phyloP scores from a whole-genome alignment of 2,329 filamentous ascomycete genomes.

The Zymoseptoria ardabiliae region DNA sequence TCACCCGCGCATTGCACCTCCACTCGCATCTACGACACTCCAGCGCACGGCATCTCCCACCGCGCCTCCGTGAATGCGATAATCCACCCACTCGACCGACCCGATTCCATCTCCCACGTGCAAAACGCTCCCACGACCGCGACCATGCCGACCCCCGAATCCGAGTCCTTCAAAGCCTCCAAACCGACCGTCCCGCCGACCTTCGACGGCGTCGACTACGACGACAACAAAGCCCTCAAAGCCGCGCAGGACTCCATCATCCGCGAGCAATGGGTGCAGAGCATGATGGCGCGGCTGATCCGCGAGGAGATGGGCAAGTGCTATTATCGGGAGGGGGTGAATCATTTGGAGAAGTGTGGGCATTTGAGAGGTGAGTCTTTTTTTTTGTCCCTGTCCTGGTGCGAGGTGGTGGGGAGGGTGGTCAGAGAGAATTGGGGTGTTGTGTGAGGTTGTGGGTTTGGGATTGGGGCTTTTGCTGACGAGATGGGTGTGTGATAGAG shows the following conservation, averaged over 20 bases:
- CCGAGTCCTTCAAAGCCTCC: constrained; percentile 70
- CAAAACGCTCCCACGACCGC: background rate
- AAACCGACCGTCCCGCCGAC: constrained; percentile 76
- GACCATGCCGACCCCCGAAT: constrained; percentile 74
- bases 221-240: constrained; percentile 74
- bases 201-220: constrained; percentile 81
- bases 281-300: constrained; percentile 81
- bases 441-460: no score
- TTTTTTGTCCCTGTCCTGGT: background rate
- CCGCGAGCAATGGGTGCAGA: constrained; percentile 79
- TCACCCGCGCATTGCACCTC: background rate
- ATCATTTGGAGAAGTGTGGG: constrained; percentile 83
- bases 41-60: background rate
- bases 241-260: constrained; percentile 75
- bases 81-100: background rate
- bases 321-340: constrained; percentile 76
- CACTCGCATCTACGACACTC: background rate
- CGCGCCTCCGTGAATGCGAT: background rate
- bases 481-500: constrained; percentile 44
- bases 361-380: constrained; percentile 63
- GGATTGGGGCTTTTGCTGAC: no score
- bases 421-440: background rate
- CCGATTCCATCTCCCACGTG: no score
- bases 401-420: background rate
- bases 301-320: constrained; percentile 79